These are phyloP conservation scores for Cardamine occulta DNA, from an alignment of 345 rosid species.

Conservation along the genomic window DNA sequence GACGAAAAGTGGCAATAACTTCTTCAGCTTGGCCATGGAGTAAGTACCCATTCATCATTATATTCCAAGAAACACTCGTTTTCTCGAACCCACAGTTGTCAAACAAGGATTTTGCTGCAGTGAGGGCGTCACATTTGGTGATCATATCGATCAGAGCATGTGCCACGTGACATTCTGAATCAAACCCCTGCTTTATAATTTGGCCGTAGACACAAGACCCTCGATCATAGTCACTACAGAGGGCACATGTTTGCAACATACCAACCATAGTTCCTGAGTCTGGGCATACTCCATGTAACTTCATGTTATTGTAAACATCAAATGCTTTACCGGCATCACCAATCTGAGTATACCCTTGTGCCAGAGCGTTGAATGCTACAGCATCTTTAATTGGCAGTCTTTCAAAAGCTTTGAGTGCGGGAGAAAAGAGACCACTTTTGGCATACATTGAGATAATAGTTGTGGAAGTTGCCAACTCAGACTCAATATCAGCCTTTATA, in stretches of 20 bases:
- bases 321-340: constrained; percentile 50
- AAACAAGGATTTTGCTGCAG: constrained; percentile 55
- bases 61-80: constrained; percentile 61
- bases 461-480: constrained; percentile 54
- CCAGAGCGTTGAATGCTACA: constrained; percentile 62
- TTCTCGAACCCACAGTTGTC: constrained; percentile 43
- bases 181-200: constrained; percentile 54
- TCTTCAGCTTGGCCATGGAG: constrained; percentile 57
- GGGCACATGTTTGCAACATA: constrained; percentile 56
- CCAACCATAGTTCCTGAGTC: constrained; percentile 64
- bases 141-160: constrained; percentile 66
- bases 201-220: constrained; percentile 54
- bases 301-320: constrained; percentile 48
- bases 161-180: constrained; percentile 50
- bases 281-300: constrained; percentile 45
- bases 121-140: constrained; percentile 56
- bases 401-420: constrained; percentile 48
- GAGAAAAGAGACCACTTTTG: constrained; percentile 50
- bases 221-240: constrained; percentile 45
- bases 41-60: constrained; percentile 59
- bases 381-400: constrained; percentile 57
- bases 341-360: constrained; percentile 54
- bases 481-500: constrained; percentile 48
- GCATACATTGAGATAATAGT: constrained; percentile 65
- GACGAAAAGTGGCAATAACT: constrained; percentile 51